phyloP scores from a whole-genome alignment of 1,284 basidiomycete species.

The Malassezia cuniculi region DNA sequence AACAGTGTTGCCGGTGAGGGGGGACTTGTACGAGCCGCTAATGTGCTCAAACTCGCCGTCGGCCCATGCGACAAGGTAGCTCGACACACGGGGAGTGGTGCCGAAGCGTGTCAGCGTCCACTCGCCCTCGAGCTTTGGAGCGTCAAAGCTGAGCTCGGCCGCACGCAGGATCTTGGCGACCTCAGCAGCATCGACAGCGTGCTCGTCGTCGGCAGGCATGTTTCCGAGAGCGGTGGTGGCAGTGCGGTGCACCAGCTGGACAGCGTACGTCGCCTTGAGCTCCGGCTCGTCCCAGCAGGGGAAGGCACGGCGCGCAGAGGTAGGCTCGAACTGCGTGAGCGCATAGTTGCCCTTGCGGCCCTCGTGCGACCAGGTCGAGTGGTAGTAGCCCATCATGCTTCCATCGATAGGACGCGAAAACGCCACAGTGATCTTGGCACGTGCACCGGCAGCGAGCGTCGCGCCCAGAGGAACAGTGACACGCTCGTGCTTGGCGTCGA shows the following conservation, averaged over 20 bases:
- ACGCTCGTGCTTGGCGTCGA: slow-evolving; percentile 44
- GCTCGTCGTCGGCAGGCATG: slow-evolving; percentile 51
- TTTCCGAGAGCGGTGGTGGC: slow-evolving; percentile 59
- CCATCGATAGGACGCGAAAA: slow-evolving; percentile 34
- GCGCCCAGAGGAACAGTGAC: slow-evolving; percentile 28
- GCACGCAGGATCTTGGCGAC: slow-evolving; percentile 47
- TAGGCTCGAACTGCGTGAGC: slow-evolving; percentile 55
- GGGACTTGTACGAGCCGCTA: slow-evolving; percentile 65
- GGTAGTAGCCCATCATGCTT: slow-evolving; percentile 39
- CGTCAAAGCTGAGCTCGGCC: slow-evolving; percentile 53
- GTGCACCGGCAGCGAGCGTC: slow-evolving; percentile 27
- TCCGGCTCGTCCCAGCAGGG: slow-evolving; percentile 79
- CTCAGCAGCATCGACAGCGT: slow-evolving; percentile 22
- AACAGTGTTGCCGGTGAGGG: slow-evolving; percentile 65
- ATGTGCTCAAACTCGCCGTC: slow-evolving; percentile 68
- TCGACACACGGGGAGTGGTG: slow-evolving; percentile 56
- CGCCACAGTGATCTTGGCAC: slow-evolving; percentile 28
- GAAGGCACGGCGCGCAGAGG: slow-evolving; percentile 56
- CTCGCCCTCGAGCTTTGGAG: slow-evolving; percentile 53
- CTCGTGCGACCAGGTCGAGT: slow-evolving; percentile 44
- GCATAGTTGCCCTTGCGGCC: slow-evolving; percentile 46
- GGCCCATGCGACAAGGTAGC: slow-evolving; percentile 81
- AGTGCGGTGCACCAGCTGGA: slow-evolving; percentile 72
- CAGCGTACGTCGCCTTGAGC: slow-evolving; percentile 70
- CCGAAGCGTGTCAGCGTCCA: slow-evolving; percentile 45